These are phyloP conservation scores for Larix sibirica DNA, from an alignment of 83 land plant species.

Conservation along the genomic window DNA sequence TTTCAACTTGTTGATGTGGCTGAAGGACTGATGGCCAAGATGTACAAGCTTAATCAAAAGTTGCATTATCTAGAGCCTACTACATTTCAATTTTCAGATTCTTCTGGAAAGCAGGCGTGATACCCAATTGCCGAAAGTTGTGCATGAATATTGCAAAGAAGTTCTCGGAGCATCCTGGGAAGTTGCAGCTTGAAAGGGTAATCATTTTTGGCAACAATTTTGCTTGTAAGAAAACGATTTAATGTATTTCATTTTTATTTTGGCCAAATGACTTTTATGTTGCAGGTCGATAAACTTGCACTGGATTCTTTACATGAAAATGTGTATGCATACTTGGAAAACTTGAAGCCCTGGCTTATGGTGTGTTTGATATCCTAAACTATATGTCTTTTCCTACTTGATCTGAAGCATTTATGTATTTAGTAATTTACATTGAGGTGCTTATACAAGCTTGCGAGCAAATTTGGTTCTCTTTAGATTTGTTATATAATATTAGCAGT, in stretches of 20 bases:
- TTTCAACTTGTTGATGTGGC: conserved; percentile 84
- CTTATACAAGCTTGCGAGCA: neutral
- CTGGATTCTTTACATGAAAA: conserved; percentile 78
- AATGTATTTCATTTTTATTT: neutral
- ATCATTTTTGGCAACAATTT: neutral
- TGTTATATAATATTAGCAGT: neutral
- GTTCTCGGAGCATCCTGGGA: conserved; percentile 89
- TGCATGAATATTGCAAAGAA: conserved; percentile 80
- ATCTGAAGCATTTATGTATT: neutral
- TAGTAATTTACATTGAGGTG: neutral
- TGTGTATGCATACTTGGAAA: conserved; percentile 65
- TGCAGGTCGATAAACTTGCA: conserved; percentile 91
- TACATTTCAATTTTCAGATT: conserved; percentile 58
- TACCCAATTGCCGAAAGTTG: conserved; percentile 84
- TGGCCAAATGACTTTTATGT: neutral
- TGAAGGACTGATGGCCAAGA: conserved; percentile 84
- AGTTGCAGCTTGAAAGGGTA: conserved; percentile 92
- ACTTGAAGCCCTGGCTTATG: conserved; percentile 95
- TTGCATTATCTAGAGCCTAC: conserved; percentile 73
- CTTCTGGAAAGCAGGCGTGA: conserved; percentile 85
- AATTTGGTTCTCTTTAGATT: neutral
- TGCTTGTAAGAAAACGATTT: neutral
- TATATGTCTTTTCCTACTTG: neutral
- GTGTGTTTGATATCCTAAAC: conserved; percentile 32
- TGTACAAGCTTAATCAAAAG: conserved; percentile 70